phyloP scores from a whole-genome alignment of 2,329 filamentous ascomycete species.

The Nemania sp. region DNA sequence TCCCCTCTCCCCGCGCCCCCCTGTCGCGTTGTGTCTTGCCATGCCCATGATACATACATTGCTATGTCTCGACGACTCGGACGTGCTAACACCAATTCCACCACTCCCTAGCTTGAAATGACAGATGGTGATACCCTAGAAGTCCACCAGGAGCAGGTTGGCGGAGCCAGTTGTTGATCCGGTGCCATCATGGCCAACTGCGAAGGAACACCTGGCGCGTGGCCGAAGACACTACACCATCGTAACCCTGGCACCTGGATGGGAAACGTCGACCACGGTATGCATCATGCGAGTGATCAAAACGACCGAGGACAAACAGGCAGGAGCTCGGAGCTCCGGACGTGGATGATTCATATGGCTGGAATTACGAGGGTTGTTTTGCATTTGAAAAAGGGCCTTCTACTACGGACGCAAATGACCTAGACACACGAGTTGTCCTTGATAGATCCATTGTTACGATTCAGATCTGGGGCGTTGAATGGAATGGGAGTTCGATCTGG shows the following conservation, averaged over 20 bases:
- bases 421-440: not conserved
- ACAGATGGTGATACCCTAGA: constrained; percentile 93
- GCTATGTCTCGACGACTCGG: not conserved
- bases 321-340: constrained; percentile 4
- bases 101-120: constrained; percentile 80
- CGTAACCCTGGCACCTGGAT: not conserved
- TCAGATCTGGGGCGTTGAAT: constrained; percentile 11
- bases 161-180: constrained; percentile 54
- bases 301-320: not conserved
- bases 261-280: constrained; percentile 1
- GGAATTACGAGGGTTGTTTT: not conserved
- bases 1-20: not conserved
- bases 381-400: constrained; percentile 7
- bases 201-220: not conserved
- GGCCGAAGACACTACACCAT: not conserved
- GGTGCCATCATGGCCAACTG: constrained; percentile 36
- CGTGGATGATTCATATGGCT: not conserved
- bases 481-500: constrained; percentile 10
- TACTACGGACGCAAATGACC: not conserved
- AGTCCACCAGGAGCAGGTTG: constrained; percentile 97
- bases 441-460: not conserved
- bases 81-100: not conserved
- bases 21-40: not conserved
- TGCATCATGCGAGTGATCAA: not conserved
- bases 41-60: not conserved